phyloP scores from a whole-genome alignment of 2,329 filamentous ascomycete species.

The Fusarium phyllophilum region DNA sequence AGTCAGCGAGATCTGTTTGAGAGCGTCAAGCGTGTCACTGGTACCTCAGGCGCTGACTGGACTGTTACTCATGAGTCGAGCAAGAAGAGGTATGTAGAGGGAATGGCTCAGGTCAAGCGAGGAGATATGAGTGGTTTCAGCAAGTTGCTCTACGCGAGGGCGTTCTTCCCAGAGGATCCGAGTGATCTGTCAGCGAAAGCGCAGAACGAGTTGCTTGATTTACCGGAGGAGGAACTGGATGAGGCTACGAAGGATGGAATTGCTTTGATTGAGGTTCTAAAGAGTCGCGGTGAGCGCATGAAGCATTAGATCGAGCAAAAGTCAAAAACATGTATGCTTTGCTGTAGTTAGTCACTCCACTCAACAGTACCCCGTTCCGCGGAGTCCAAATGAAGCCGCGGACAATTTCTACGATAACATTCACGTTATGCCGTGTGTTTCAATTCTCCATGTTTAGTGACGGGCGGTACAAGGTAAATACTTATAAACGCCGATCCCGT shows the following conservation, averaged over 20 bases:
- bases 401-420: accelerated
- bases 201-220: constrained; percentile 60
- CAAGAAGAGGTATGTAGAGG: constrained; percentile 59
- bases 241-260: constrained; percentile 60
- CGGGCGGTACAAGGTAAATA: background rate
- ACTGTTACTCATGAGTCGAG: constrained; percentile 58
- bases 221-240: constrained; percentile 66
- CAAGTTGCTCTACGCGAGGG: constrained; percentile 61
- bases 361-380: background rate
- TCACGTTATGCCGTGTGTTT: accelerated
- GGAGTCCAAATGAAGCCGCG: accelerated
- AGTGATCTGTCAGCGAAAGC: constrained; percentile 51
- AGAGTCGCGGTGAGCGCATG: constrained; percentile 27
- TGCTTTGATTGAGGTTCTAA: constrained; percentile 49
- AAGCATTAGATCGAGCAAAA: background rate
- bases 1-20: constrained; percentile 72
- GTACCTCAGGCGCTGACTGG: constrained; percentile 68
- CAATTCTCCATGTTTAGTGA: background rate
- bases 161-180: constrained; percentile 55
- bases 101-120: constrained; percentile 52
- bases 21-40: constrained; percentile 66
- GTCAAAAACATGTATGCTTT: accelerated
- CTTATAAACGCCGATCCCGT: background rate
- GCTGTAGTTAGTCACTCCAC: background rate
- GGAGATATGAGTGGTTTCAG: constrained; percentile 56